Conservation (phyloP, 1,284 basidiomycete species). For the Neolentinus lepideus region DNA sequence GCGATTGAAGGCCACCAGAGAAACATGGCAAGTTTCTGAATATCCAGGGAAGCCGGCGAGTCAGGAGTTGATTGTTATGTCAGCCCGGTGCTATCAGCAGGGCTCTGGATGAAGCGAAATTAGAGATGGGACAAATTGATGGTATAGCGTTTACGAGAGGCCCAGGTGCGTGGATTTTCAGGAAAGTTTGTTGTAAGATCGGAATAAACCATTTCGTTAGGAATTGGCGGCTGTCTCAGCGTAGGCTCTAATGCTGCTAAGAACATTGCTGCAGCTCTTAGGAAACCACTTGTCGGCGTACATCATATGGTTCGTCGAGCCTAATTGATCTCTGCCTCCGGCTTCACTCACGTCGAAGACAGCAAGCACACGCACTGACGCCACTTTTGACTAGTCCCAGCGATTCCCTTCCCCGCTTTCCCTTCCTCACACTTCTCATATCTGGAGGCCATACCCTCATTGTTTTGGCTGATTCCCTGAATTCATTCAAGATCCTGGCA, state of each 20-base stretch:
- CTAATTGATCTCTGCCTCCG: not conserved
- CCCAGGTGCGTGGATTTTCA: constrained; percentile 50
- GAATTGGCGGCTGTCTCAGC: constrained; percentile 75
- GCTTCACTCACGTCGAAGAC: constrained; percentile 6
- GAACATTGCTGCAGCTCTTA: constrained; percentile 67
- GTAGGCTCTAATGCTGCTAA: constrained; percentile 78
- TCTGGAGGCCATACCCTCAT: constrained; percentile 91
- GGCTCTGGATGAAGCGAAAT: constrained; percentile 59
- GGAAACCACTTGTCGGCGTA: constrained; percentile 81
- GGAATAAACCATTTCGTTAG: constrained; percentile 24
- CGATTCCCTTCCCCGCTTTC: constrained; percentile 56
- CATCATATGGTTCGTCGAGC: constrained; percentile 79
- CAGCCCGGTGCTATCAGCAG: constrained; percentile 69
- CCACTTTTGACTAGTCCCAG: constrained; percentile 61
- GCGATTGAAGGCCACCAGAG: constrained; percentile 72
- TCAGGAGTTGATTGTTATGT: not conserved
- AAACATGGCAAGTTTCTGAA: constrained; percentile 55
- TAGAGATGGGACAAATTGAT: constrained; percentile 61
- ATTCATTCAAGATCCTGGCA: constrained; percentile 65
- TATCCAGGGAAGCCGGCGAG: not conserved
- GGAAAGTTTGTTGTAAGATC: not conserved
- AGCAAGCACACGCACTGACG: constrained; percentile 95
- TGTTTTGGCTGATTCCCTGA: constrained; percentile 58
- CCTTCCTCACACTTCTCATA: constrained; percentile 82
- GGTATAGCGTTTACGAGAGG: constrained; percentile 90